Evolutionary conservation across 2,329 filamentous ascomycete genomes (phyloP).

Genomic region (Alternaria gansuensis): DNA sequence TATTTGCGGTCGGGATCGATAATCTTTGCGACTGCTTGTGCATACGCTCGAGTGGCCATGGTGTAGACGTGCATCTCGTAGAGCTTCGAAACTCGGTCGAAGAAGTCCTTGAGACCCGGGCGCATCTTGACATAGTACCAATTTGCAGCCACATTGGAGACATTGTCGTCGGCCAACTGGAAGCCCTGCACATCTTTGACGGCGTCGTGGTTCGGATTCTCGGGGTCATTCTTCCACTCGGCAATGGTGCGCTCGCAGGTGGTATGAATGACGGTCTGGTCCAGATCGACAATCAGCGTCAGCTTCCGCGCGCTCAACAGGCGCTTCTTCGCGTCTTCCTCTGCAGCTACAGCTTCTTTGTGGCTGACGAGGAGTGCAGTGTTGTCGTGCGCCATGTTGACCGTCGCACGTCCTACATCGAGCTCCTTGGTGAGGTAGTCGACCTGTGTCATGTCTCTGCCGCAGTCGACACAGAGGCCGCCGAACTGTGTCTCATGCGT

Average conservation of each 20-base stretch:
- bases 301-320: conserved; percentile 83
- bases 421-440: conserved; percentile 82
- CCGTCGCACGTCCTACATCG: conserved; percentile 85
- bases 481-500: conserved; percentile 90
- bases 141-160: conserved; percentile 49
- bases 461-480: conserved; percentile 89
- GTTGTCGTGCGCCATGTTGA: conserved; percentile 95
- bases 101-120: conserved; percentile 82
- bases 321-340: conserved; percentile 85
- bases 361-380: conserved; percentile 85
- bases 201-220: conserved; percentile 89
- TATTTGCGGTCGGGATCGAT: conserved; percentile 89
- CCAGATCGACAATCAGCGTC: conserved; percentile 93
- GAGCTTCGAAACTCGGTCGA: conserved; percentile 77
- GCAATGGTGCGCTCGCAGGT: conserved; percentile 95
- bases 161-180: conserved; percentile 80
- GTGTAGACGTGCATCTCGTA: conserved; percentile 99
- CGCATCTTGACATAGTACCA: conserved; percentile 99
- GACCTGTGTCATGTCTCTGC: conserved; percentile 92
- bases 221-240: conserved; percentile 90
- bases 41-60: conserved; percentile 98
- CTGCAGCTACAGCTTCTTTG: conserved; percentile 79
- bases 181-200: conserved; percentile 90
- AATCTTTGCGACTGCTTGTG: conserved; percentile 87
- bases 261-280: conserved; percentile 98